Conservation (phyloP, 345 rosid species). For the Arabis alpina region DNA sequence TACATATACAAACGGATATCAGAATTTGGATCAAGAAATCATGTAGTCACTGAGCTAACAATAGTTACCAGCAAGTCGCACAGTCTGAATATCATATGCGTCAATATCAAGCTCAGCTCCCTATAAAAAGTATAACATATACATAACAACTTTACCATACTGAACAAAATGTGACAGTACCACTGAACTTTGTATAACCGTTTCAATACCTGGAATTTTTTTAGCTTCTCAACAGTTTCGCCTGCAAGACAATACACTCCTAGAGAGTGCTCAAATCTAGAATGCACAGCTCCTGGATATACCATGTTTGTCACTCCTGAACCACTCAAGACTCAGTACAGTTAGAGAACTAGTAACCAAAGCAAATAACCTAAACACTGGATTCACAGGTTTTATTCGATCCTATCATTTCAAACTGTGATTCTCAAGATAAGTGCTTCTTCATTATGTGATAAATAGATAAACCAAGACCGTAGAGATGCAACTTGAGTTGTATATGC, state of each 20-base stretch:
- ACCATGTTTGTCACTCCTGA: conserved; percentile 81
- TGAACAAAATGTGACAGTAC: conserved; percentile 20
- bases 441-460: background rate
- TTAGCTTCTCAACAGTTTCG: conserved; percentile 67
- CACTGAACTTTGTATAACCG: conserved; percentile 18
- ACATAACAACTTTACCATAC: conserved; percentile 19
- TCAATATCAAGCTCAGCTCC: conserved; percentile 87
- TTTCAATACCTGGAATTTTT: conserved; percentile 60
- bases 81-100: conserved; percentile 76
- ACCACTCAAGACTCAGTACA: conserved; percentile 18
- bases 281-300: conserved; percentile 92
- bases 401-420: background rate
- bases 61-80: conserved; percentile 79
- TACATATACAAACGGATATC: conserved; percentile 38
- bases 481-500: background rate
- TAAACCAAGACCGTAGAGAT: conserved; percentile 7
- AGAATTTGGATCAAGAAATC: conserved; percentile 20
- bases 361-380: background rate
- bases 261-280: conserved; percentile 94
- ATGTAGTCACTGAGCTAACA: conserved; percentile 5
- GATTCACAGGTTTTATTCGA: background rate
- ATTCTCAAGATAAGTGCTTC: background rate
- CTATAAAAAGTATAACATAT: conserved; percentile 45
- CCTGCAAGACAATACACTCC: conserved; percentile 94
- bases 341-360: conserved; percentile 6